Evolutionary conservation across 208 protist species (phyloP), one percentile per base, ranked within the genome.

Genomic region (Kentomonas sorsogonicus): DNA sequence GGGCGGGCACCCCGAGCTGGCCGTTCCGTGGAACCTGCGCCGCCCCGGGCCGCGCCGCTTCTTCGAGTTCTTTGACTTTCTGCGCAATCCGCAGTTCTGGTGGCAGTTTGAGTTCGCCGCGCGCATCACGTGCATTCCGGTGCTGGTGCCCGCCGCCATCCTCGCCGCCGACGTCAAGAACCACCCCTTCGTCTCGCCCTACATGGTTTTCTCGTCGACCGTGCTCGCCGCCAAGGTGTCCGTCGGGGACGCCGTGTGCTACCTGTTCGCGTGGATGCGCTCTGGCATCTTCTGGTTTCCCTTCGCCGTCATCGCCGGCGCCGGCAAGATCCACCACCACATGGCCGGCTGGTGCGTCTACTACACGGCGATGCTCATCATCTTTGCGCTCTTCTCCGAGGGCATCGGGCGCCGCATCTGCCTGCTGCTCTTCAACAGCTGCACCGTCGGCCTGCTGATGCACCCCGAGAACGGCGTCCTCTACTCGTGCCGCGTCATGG

Each of bases 361-460:
- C 65, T 94, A 94, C 73, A 80, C 79, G 0, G 33, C 70, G 9
- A 66, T 83, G 22, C 61, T 94, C 22, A 87, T 94, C 60, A 53
- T 94, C 64, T 86, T 91, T 64, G 86, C 80, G n/a, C 33, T 60
- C 20, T 75, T 86, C 46, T 89, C 83, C 27, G 80, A 91, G 22
- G 63, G 61, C 39, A 81, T 84, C 55, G 68, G 63, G 34, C 77
- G 83, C 4, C 79, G 86, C 22, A 83, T 91, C 43, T 82, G 66
- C 57, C 72, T 94, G 20, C 77, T 91, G 18, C 67, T 94, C 7
- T 91, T 91, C 67, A 94, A 94, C 66, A 84, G 43, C 47, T 87
- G 81, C 54, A 82, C 77, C 56, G 71, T 93, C 22, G 77, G 79
- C 11, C 31, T 93, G 10, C 66, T 93, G 10, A 39, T 77, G 10